These are phyloP conservation scores for Acanthamoeba healyi DNA, from an alignment of 208 protist genomes.

Conservation along the genomic window DNA sequence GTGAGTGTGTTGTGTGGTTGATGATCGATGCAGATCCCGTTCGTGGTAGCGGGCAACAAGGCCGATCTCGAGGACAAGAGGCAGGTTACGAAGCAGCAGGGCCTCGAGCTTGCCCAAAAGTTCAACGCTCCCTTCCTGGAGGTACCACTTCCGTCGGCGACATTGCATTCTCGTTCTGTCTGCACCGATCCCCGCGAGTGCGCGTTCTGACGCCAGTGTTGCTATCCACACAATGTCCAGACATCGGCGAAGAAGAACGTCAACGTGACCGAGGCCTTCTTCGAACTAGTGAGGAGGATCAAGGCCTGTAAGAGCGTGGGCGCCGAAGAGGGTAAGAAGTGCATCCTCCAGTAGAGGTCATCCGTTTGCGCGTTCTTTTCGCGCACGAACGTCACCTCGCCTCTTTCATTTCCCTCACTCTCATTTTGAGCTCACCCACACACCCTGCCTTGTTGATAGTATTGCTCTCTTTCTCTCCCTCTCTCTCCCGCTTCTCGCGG, in stretches of 20 bases:
- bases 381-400: no score
- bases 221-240: background rate
- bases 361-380: background rate
- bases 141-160: background rate
- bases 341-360: constrained; percentile 38
- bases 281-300: constrained; percentile 86
- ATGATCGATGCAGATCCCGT: constrained; percentile 77
- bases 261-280: constrained; percentile 91
- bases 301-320: constrained; percentile 60
- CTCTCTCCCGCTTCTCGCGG: no score
- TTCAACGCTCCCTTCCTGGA: constrained; percentile 84
- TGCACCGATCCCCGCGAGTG: background rate
- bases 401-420: no score
- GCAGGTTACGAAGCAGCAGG: constrained; percentile 86
- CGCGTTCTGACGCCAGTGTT: background rate
- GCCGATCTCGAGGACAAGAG: constrained; percentile 87
- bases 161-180: no score
- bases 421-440: no score
- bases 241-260: constrained; percentile 89
- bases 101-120: constrained; percentile 85
- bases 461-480: no score
- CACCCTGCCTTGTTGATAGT: constrained; percentile 8
- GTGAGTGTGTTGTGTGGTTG: no score
- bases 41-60: constrained; percentile 90
- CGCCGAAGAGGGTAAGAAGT: constrained; percentile 29